Percentiles rank a stretch among this genome's conserved stretches.
phyloP scores from a whole-genome alignment of 2,329 filamentous ascomycete genomes.

The Septoria petroselini region DNA sequence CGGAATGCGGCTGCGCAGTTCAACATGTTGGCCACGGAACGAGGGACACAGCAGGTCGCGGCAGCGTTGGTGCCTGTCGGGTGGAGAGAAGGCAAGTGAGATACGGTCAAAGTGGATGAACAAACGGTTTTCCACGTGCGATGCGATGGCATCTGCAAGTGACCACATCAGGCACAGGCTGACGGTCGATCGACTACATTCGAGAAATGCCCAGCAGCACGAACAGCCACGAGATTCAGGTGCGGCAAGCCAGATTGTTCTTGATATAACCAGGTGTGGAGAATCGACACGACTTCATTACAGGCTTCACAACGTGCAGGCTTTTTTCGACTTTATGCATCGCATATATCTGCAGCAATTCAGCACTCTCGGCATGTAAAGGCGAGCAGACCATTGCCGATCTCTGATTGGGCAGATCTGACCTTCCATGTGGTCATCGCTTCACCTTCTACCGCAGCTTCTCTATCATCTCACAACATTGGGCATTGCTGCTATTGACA shows the following conservation, averaged over 20 bases:
- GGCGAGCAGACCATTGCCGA: background rate
- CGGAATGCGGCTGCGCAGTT: slow-evolving; percentile 92
- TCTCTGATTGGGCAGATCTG: slow-evolving; percentile 10
- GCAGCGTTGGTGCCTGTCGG: slow-evolving; percentile 84
- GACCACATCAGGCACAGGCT: too few relatives aligned
- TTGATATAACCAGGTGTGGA: too few relatives aligned
- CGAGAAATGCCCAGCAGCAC: too few relatives aligned
- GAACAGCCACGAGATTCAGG: too few relatives aligned
- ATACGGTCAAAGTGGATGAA: background rate
- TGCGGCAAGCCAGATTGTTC: too few relatives aligned
- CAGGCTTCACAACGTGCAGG: too few relatives aligned
- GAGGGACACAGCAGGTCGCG: slow-evolving; percentile 79
- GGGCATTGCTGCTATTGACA: background rate
- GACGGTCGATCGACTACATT: too few relatives aligned
- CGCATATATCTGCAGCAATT: too few relatives aligned
- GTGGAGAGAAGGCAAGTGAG: slow-evolving; percentile 60
- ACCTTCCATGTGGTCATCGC: slow-evolving; percentile 6
- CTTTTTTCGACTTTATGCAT: too few relatives aligned
- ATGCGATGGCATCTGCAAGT: background rate
- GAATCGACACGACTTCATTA: too few relatives aligned
- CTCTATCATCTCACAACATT: background rate
- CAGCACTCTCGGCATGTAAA: too few relatives aligned
- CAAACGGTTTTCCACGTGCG: background rate
- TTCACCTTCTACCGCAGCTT: background rate
- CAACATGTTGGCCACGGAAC: slow-evolving; percentile 90